Evolutionary conservation across 306 rosid species (phyloP).

Genomic region (Trifolium dubium): DNA sequence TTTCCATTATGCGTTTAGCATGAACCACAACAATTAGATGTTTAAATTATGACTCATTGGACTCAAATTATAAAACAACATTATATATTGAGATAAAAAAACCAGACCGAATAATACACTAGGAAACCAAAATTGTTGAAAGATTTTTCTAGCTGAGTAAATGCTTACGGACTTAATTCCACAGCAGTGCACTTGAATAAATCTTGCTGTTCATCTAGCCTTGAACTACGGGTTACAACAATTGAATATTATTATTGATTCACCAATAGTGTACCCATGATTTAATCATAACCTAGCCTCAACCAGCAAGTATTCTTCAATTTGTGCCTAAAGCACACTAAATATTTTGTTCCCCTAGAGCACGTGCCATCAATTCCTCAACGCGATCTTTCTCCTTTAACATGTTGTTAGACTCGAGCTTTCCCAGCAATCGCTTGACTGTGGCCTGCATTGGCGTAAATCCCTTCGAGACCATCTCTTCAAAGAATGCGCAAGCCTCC

Average conservation of each 20-base stretch:
- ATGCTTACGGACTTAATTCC: neutral
- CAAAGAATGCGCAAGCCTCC: conserved; percentile 60
- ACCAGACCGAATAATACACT: neutral
- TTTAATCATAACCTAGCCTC: neutral
- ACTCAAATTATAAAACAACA: neutral
- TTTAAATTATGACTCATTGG: neutral
- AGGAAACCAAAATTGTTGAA: neutral
- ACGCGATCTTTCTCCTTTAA: conserved; percentile 54
- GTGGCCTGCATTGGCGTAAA: conserved; percentile 48
- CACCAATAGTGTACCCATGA: neutral
- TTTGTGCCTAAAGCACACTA: conserved; percentile 1
- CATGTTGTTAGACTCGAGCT: conserved; percentile 67
- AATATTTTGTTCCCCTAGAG: neutral
- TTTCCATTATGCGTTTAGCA: conserved; percentile 9
- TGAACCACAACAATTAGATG: neutral
- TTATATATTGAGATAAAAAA: neutral
- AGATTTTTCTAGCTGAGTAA: neutral
- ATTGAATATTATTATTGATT: neutral
- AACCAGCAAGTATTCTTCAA: neutral
- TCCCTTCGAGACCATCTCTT: conserved; percentile 66
- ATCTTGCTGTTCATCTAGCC: neutral
- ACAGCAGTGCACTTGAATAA: neutral
- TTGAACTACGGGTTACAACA: neutral
- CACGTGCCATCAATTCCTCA: conserved; percentile 58
- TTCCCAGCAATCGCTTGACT: conserved; percentile 49